phyloP scores from a whole-genome alignment of 176 grass and related monocot genomes.

The Ensete ventricosum region DNA sequence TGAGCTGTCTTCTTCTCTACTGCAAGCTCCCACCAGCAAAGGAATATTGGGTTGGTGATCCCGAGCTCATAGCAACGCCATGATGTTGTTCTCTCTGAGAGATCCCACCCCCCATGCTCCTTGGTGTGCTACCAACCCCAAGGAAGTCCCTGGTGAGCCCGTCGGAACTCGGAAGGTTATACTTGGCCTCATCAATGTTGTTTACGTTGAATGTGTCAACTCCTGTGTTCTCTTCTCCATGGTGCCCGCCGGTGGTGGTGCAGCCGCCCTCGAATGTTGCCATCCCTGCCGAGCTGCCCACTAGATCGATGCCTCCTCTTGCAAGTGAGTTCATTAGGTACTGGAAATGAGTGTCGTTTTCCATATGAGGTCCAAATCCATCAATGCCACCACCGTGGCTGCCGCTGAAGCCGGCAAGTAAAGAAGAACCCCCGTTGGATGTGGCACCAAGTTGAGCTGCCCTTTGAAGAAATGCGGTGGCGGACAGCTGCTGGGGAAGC shows the following conservation, averaged over 20 bases:
- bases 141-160: constrained; percentile 16
- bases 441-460: constrained; percentile 82
- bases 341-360: constrained; percentile 60
- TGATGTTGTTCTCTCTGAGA: neutral
- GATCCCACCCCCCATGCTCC: neutral
- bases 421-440: constrained; percentile 19
- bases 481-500: constrained; percentile 82
- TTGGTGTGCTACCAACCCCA: neutral
- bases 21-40: constrained; percentile 1
- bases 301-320: constrained; percentile 22
- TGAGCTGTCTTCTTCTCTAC: neutral
- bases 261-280: neutral
- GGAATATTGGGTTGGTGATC: neutral
- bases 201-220: neutral
- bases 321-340: constrained; percentile 90
- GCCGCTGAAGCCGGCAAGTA: constrained; percentile 44
- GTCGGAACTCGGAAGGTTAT: neutral
- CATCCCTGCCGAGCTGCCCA: neutral
- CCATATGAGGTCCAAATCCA: constrained; percentile 36
- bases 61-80: neutral
- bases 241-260: neutral
- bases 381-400: constrained; percentile 6
- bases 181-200: constrained; percentile 9
- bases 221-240: neutral
- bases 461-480: constrained; percentile 84